phyloP scores from a whole-genome alignment of 73 alveolate species.

The Tetrahymena malaccensis region DNA sequence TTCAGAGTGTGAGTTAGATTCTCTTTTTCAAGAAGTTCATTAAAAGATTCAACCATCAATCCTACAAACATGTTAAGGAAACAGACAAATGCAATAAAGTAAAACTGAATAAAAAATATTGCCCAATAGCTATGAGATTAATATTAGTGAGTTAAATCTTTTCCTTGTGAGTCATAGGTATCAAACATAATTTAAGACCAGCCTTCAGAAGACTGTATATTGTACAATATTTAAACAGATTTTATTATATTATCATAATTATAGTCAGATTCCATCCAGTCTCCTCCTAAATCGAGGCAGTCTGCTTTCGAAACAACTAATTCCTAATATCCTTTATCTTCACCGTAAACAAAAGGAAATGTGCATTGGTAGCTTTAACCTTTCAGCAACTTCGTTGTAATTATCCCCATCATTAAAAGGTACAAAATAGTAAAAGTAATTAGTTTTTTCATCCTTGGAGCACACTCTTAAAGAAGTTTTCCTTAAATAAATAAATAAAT shows the following conservation, averaged over 20 bases:
- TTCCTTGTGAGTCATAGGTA: not conserved
- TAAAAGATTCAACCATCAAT: constrained; percentile 4
- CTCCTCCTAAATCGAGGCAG: constrained; percentile 33
- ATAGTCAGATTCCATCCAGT: constrained; percentile 5
- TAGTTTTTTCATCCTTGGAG: constrained; percentile 16
- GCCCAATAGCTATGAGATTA: constrained; percentile 30
- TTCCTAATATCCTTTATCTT: too few species aligned
- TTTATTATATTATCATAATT: constrained; percentile 16
- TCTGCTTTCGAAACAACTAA: not conserved
- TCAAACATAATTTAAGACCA: constrained; percentile 14
- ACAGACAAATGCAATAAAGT: constrained; percentile 25
- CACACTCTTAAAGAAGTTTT: not conserved
- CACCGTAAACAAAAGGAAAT: not conserved
- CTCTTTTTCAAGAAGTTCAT: constrained; percentile 4
- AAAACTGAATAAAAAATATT: constrained; percentile 1
- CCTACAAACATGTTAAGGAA: constrained; percentile 43
- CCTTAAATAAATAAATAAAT: not conserved
- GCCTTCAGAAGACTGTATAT: constrained; percentile 16
- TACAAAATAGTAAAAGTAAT: not conserved
- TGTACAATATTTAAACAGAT: not conserved
- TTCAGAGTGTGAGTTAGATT: not conserved
- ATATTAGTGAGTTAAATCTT: not conserved
- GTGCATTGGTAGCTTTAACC: not conserved
- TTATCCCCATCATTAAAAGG: constrained; percentile 1
- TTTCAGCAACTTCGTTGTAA: constrained; percentile 21